A percentile compares a stretch with the other conserved stretches of the same genome.
Evolutionary conservation across 2,329 filamentous ascomycete species (phyloP).

Genomic region (Trichoderma pleuroti): DNA sequence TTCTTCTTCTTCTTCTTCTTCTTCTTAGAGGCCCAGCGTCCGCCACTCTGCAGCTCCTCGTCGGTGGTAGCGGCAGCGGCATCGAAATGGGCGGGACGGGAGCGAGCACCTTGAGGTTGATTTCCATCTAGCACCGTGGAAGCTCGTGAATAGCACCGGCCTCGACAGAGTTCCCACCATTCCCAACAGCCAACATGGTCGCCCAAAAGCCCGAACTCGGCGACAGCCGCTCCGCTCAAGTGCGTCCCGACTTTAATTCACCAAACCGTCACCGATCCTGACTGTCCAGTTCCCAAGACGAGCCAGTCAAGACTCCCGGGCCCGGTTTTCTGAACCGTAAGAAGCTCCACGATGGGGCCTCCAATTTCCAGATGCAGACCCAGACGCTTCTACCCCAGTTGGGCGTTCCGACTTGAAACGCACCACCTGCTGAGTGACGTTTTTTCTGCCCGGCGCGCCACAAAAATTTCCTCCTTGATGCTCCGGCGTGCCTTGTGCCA

Average conservation of each 20-base stretch:
- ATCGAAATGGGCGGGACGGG: background rate
- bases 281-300: background rate
- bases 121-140: background rate
- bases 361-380: constrained; percentile 16
- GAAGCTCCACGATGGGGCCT: constrained; percentile 7
- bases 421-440: constrained; percentile 15
- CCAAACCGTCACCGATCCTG: constrained; percentile 14
- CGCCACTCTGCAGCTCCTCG: background rate
- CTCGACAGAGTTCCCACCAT: background rate
- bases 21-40: background rate
- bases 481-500: constrained; percentile 7
- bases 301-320: constrained; percentile 2
- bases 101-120: background rate
- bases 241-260: constrained; percentile 3
- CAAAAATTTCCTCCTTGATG: background rate
- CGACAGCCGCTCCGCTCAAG: constrained; percentile 7
- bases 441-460: constrained; percentile 11
- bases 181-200: background rate
- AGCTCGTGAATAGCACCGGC: background rate
- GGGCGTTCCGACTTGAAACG: constrained; percentile 13
- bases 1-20: too few species aligned
- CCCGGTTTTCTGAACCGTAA: constrained; percentile 4
- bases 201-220: constrained; percentile 15
- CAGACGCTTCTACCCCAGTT: constrained; percentile 15
- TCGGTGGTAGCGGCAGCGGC: background rate